Conservation (phyloP, 371 early-diverging fungal genomes). For the Zychaea mexicana region DNA sequence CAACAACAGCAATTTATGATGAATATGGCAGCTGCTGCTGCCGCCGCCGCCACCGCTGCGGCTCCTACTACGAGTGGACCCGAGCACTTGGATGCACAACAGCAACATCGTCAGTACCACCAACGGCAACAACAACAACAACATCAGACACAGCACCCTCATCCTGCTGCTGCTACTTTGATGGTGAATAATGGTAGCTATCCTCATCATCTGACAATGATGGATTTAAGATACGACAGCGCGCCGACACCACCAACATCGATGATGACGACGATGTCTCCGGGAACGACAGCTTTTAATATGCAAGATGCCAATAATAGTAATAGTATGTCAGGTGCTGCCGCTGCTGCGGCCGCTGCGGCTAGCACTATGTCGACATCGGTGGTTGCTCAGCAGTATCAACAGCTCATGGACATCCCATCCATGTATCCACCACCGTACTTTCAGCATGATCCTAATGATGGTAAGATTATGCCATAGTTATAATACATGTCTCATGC, state of each 20-base stretch:
- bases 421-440: conserved; percentile 1
- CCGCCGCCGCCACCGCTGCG: neutral
- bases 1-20: neutral
- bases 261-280: neutral
- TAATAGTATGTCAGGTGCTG: neutral
- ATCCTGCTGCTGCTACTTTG: neutral
- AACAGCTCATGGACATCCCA: neutral
- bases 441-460: neutral
- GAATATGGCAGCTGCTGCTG: neutral
- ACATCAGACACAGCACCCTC: neutral
- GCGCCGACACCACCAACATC: neutral
- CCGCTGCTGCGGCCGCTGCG: neutral
- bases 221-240: neutral
- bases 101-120: neutral
- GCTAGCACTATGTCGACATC: neutral
- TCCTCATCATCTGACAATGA: neutral
- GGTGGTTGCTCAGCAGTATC: neutral
- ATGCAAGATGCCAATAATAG: neutral
- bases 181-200: neutral
- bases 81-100: neutral
- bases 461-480: too few relatives aligned
- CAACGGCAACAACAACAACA: neutral
- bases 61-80: neutral
- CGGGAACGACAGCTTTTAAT: neutral
- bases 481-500: too few relatives aligned